Base-by-base conservation (phyloP, 2,329 filamentous ascomycete species). In the Diaporthe helianthi region DNA sequence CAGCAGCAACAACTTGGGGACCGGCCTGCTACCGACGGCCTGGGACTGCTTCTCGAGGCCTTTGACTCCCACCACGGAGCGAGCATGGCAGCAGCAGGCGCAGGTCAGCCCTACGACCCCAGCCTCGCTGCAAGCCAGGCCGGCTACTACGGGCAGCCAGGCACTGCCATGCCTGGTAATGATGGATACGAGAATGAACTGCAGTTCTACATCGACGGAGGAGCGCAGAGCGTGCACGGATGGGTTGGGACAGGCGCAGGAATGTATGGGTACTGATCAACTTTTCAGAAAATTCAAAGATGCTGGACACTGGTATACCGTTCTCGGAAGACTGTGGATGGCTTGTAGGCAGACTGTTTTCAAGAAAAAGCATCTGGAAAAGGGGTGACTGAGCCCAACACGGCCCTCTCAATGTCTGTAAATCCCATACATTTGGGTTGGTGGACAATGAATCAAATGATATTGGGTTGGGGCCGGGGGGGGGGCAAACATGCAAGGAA, bases 41-140 rank as follows among this genome's bases (percentile, higher is more conserved):
- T 84, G 31, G 78, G 79, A 26, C 79, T 85, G 75, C 76, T 83
- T 9, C 79, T 84, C 41, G 79, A 81, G 60, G 78, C 79, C 2
- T 84, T 76, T 26, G 75, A 76, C 58, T 73, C 81, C 13, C 77
- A 80, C 64, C 78, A 78, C 44, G 75, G 75, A 7, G 49, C 53
- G 15, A 61, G 60, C 52, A 65, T 51, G 65, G 68, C 66, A 26
- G 58, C 65, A 24, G 61, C 71, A 29, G 58, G 69, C 60, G 47
- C 63, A 52, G 31, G 44, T 22, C 69, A 72, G 33, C 33, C 63
- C 9, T 71, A 71, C 64, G 70, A 71, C 13, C 63, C 70, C 13
- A 69, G 44, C 38, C 55, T 61, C 8, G 67, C 65, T 38, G 70
- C 63, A n/a, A 69, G 10, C 22, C 71, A 67, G 49, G 52, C 55